phyloP scores from a whole-genome alignment of 2,329 filamentous ascomycete genomes.

The Aulographum hederae region DNA sequence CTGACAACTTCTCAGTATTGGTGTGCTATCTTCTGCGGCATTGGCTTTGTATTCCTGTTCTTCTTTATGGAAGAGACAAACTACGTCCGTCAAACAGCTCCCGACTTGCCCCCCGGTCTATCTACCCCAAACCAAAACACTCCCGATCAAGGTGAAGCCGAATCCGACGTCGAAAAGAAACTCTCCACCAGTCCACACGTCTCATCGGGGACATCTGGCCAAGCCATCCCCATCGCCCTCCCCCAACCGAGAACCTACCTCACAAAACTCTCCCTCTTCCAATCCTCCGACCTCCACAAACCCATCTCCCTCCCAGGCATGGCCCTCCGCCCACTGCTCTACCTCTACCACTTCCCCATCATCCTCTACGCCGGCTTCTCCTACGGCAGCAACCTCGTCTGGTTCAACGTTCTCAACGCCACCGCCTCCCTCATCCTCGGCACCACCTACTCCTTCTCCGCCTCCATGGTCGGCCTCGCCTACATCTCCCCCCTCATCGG shows the following conservation, averaged over 20 bases:
- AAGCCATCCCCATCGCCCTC: too few relatives aligned
- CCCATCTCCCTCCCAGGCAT: slow-evolving; percentile 1
- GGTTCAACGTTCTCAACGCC: slow-evolving; percentile 26
- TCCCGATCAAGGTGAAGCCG: too few relatives aligned
- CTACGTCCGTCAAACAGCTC: slow-evolving; percentile 24
- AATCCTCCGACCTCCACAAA: not conserved
- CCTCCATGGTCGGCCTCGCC: slow-evolving; percentile 19
- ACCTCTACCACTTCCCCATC: slow-evolving; percentile 8
- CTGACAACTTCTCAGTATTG: slow-evolving; percentile 1
- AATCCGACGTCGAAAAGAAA: too few relatives aligned
- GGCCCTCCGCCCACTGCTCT: slow-evolving; percentile 3
- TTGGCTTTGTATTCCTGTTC: slow-evolving; percentile 27
- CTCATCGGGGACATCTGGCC: too few relatives aligned
- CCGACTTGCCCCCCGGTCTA: too few relatives aligned
- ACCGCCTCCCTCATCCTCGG: slow-evolving; percentile 21
- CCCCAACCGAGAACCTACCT: not conserved
- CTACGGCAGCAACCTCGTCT: slow-evolving; percentile 20
- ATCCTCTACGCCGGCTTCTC: slow-evolving; percentile 18
- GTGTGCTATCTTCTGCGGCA: slow-evolving; percentile 2
- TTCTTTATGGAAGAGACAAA: slow-evolving; percentile 45
- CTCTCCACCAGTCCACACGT: too few relatives aligned
- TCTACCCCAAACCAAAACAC: too few relatives aligned
- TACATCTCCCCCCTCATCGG: slow-evolving; percentile 19
- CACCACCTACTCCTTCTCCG: slow-evolving; percentile 18
- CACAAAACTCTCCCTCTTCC: slow-evolving; percentile 1